Percentiles rank a stretch among this genome's conserved stretches.
Evolutionary conservation across 1,284 basidiomycete genomes (phyloP).

Genomic region (Takashimella koratensis): DNA sequence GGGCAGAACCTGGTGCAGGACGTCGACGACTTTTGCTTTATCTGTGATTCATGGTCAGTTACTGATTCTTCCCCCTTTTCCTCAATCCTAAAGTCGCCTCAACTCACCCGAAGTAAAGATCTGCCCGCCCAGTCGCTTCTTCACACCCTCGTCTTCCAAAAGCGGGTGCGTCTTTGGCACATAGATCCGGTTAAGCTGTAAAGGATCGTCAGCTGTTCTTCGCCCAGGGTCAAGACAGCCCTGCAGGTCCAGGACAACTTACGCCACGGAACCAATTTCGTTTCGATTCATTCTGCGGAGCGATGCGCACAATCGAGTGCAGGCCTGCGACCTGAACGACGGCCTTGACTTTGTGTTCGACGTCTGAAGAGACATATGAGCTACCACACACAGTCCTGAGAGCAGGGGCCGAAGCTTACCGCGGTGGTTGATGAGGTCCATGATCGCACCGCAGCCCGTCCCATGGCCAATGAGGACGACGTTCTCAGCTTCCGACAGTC

Average conservation of each 20-base stretch:
- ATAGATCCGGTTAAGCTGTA: slow-evolving; percentile 36
- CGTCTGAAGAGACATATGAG: slow-evolving; percentile 36
- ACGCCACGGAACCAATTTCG: slow-evolving; percentile 44
- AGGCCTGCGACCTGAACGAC: slow-evolving; percentile 74
- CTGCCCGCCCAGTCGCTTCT: slow-evolving; percentile 43
- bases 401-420: slow-evolving; percentile 52
- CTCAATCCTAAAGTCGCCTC: no score
- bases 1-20: slow-evolving; percentile 39
- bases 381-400: neutral
- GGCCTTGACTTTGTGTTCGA: slow-evolving; percentile 62
- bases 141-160: slow-evolving; percentile 38
- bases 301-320: slow-evolving; percentile 48
- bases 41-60: no score
- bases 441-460: slow-evolving; percentile 68
- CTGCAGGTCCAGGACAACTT: slow-evolving; percentile 3
- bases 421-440: slow-evolving; percentile 67
- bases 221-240: no score
- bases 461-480: slow-evolving; percentile 85
- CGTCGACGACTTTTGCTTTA: slow-evolving; percentile 43
- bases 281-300: slow-evolving; percentile 36
- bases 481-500: slow-evolving; percentile 64
- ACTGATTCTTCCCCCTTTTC: no score
- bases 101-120: slow-evolving; percentile 34
- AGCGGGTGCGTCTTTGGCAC: slow-evolving; percentile 40
- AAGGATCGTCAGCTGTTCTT: neutral